Conservation (phyloP, 31 red algal species). For the Asparagopsis taxiformis region DNA sequence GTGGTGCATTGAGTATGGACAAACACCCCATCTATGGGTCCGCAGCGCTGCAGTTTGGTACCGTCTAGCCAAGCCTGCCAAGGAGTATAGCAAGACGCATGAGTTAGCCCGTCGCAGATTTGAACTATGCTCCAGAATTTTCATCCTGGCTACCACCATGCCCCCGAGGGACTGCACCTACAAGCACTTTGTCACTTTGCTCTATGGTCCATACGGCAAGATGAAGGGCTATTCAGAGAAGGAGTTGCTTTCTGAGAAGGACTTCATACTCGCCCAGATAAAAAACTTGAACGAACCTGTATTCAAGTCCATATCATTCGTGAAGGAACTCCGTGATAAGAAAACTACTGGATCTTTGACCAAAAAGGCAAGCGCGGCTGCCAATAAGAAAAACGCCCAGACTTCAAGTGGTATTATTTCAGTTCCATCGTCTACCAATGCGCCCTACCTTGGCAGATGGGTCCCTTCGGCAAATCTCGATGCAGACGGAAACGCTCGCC, state of each 20-base stretch:
- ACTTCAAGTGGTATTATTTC: slow-evolving; percentile 14
- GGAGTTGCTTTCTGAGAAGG: slow-evolving; percentile 37
- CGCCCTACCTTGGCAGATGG: slow-evolving; percentile 17
- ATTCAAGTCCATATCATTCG: slow-evolving; percentile 21
- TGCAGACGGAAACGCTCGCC: slow-evolving; percentile 18
- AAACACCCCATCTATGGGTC: slow-evolving; percentile 53
- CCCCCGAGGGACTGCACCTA: slow-evolving; percentile 44
- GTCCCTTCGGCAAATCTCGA: slow-evolving; percentile 27
- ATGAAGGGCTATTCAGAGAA: slow-evolving; percentile 43
- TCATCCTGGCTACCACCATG: slow-evolving; percentile 61
- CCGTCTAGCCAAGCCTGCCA: slow-evolving; percentile 48
- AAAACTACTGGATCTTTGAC: slow-evolving; percentile 1
- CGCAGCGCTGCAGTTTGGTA: slow-evolving; percentile 65
- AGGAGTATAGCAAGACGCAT: slow-evolving; percentile 66
- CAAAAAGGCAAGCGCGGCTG: slow-evolving; percentile 10
- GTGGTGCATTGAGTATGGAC: slow-evolving; percentile 83
- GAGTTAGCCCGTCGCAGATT: slow-evolving; percentile 56
- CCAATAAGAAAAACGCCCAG: slow-evolving; percentile 18
- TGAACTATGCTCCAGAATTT: slow-evolving; percentile 73
- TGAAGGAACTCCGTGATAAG: slow-evolving; percentile 59
- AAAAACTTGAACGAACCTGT: slow-evolving; percentile 37
- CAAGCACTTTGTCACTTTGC: slow-evolving; percentile 14
- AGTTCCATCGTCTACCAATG: background rate
- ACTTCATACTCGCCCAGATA: slow-evolving; percentile 71
- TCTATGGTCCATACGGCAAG: slow-evolving; percentile 20